A percentile compares a stretch with the other conserved stretches of the same genome.
Conservation (phyloP, 1,139 yeast genomes). For the Meyerozyma sp. region DNA sequence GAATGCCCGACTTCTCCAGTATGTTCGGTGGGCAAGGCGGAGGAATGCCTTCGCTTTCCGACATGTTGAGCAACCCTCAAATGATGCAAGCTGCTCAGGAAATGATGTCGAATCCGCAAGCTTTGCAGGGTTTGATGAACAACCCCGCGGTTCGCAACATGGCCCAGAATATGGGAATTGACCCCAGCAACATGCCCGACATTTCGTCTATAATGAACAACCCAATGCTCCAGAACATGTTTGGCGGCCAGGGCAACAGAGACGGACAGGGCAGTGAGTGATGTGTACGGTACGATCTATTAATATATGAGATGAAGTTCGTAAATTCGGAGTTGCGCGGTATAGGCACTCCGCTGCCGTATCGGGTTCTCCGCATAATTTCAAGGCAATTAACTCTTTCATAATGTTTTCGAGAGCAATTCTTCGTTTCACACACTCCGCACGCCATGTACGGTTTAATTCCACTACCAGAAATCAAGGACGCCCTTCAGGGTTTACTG, state of each 20-base stretch:
- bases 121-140: slow-evolving; percentile 69
- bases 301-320: neutral
- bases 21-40: slow-evolving; percentile 59
- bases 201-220: slow-evolving; percentile 71
- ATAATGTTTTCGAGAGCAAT: neutral
- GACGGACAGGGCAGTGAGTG: neutral
- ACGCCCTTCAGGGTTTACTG: neutral
- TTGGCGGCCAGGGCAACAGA: neutral
- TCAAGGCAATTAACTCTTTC: neutral
- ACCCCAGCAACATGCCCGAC: slow-evolving; percentile 52
- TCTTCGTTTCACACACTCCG: neutral
- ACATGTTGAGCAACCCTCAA: slow-evolving; percentile 83
- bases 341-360: neutral
- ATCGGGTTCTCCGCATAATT: neutral
- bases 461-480: neutral
- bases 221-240: slow-evolving; percentile 66
- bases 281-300: neutral
- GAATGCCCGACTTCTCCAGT: slow-evolving; percentile 65
- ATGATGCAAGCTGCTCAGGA: slow-evolving; percentile 89
- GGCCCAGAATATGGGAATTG: slow-evolving; percentile 67
- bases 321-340: too few relatives aligned
- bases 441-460: neutral
- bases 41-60: slow-evolving; percentile 51
- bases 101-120: slow-evolving; percentile 86
- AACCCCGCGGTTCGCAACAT: slow-evolving; percentile 75